Conservation (phyloP, 2,329 filamentous ascomycete species). For the Alternaria panax region DNA sequence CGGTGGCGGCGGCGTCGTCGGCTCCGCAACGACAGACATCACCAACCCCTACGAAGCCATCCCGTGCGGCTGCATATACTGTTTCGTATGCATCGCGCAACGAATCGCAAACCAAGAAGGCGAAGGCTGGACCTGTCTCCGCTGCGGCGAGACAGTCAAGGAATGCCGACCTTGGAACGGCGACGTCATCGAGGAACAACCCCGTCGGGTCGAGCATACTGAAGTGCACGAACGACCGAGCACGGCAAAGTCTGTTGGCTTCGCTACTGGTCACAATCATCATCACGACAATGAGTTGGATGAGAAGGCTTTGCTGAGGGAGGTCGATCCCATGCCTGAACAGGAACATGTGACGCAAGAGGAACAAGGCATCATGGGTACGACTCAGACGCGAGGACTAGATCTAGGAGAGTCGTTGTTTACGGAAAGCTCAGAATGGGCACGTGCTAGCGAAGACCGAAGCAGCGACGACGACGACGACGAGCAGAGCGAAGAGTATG, state of each 20-base stretch:
- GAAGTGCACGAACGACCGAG: conserved; percentile 10
- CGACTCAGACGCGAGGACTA: conserved; percentile 32
- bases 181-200: conserved; percentile 72
- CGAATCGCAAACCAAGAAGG: conserved; percentile 91
- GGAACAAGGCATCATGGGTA: conserved; percentile 15
- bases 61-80: conserved; percentile 91
- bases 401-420: conserved; percentile 40
- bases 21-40: conserved; percentile 88
- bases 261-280: conserved; percentile 20
- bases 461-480: conserved; percentile 30
- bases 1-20: conserved; percentile 78
- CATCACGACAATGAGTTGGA: conserved; percentile 5
- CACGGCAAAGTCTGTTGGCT: conserved; percentile 26
- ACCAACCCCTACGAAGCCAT: conserved; percentile 95
- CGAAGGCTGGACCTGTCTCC: conserved; percentile 89
- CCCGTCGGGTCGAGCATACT: background rate
- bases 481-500: conserved; percentile 47
- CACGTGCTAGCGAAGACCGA: conserved; percentile 37
- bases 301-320: conserved; percentile 25
- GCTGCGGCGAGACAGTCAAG: conserved; percentile 83
- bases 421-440: conserved; percentile 49
- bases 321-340: conserved; percentile 46
- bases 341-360: conserved; percentile 20
- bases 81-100: conserved; percentile 93
- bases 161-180: conserved; percentile 92